Percentiles rank a stretch among this genome's conserved stretches.
Conservation (phyloP, 2,329 filamentous ascomycete species). For the Apiospora malaysiana region DNA sequence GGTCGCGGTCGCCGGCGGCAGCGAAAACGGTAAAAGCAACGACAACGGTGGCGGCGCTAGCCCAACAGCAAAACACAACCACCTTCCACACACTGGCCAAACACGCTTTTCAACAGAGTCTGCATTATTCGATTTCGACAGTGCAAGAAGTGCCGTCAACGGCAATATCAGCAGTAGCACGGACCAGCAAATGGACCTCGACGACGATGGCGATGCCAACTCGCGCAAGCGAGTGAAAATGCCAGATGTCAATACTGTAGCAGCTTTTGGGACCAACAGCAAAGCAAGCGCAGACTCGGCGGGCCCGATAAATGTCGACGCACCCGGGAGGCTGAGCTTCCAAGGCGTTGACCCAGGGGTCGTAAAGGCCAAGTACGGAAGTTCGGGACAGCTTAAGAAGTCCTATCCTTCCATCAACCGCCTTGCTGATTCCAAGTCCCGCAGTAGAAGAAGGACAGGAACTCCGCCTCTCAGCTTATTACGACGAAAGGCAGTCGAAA, state of each 20-base stretch:
- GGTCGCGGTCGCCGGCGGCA: slow-evolving; percentile 18
- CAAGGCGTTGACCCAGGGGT: slow-evolving; percentile 32
- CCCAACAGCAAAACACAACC: slow-evolving; percentile 14
- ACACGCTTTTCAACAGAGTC: slow-evolving; percentile 24
- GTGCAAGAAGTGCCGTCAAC: slow-evolving; percentile 24
- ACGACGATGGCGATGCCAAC: slow-evolving; percentile 38
- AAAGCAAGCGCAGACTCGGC: slow-evolving; percentile 27
- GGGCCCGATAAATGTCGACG: slow-evolving; percentile 27
- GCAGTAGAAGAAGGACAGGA: slow-evolving; percentile 35
- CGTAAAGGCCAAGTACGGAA: slow-evolving; percentile 22
- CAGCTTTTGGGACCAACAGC: slow-evolving; percentile 23
- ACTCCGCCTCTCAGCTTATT: slow-evolving; percentile 34
- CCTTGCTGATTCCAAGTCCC: slow-evolving; percentile 46
- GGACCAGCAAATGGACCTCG: slow-evolving; percentile 35
- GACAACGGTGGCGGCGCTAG: slow-evolving; percentile 26
- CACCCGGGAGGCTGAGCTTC: slow-evolving; percentile 28
- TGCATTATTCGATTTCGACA: slow-evolving; percentile 38
- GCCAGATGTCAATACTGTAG: slow-evolving; percentile 34
- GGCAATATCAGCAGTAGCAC: slow-evolving; percentile 19
- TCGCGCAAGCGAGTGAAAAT: slow-evolving; percentile 47
- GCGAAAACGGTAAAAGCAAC: slow-evolving; percentile 25
- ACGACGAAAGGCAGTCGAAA: slow-evolving; percentile 29
- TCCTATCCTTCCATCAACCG: slow-evolving; percentile 48
- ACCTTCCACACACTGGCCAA: slow-evolving; percentile 19
- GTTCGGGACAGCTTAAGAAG: slow-evolving; percentile 36